These are phyloP conservation scores for Passalora sequoiae DNA, from an alignment of 2,329 filamentous ascomycete genomes.

Conservation along the genomic window DNA sequence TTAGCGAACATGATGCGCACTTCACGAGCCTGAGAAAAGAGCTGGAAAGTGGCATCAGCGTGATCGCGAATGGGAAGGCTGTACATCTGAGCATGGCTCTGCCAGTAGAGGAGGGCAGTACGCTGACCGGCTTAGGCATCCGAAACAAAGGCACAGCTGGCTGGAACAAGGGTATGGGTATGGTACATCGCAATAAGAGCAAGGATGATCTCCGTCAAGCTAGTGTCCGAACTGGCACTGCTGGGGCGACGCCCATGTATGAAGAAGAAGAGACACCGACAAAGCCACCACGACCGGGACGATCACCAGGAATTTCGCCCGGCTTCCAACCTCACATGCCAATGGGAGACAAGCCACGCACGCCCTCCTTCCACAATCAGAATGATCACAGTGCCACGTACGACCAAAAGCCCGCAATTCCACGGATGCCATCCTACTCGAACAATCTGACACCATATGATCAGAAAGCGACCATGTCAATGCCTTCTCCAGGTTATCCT, in stretches of 20 bases:
- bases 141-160: conserved; percentile 33
- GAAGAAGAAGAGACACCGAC: conserved; percentile 30
- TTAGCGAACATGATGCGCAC: conserved; percentile 59
- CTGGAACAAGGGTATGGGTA: conserved; percentile 1
- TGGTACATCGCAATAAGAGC: conserved; percentile 10
- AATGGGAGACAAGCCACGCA: conserved; percentile 24
- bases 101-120: conserved; percentile 41
- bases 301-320: conserved; percentile 12
- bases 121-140: conserved; percentile 45
- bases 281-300: conserved; percentile 32
- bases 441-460: conserved; percentile 20
- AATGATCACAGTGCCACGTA: conserved; percentile 11
- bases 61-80: conserved; percentile 63
- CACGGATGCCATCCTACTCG: conserved; percentile 18
- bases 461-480: conserved; percentile 18
- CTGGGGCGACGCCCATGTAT: conserved; percentile 6
- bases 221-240: conserved; percentile 2
- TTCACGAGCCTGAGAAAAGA: conserved; percentile 62
- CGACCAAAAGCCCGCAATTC: conserved; percentile 8
- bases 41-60: conserved; percentile 56
- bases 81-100: conserved; percentile 53
- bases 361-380: conserved; percentile 14
- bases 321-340: conserved; percentile 17
- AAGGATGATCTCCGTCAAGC: background rate
- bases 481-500: conserved; percentile 10